Evolutionary conservation across 345 rosid species (phyloP), one percentile per base, ranked within the genome.

Genomic region (Brassica incana): DNA sequence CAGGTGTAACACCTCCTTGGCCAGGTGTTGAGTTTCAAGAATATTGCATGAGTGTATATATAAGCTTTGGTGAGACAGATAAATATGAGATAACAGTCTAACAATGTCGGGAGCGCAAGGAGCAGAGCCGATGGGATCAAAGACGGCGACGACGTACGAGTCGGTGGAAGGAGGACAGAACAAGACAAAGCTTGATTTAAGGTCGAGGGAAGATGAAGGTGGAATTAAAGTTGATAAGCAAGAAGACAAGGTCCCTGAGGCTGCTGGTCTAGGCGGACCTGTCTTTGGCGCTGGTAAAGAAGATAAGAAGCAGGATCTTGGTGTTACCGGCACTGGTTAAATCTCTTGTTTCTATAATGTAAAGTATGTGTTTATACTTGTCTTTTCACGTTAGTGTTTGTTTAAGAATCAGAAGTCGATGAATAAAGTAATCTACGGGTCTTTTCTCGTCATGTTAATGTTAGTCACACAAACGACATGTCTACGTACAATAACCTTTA

Each of bases 21-120:
- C 20, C 70, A 79, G n/a, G 78, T 80, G 83, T 74, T 36, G 43
- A 29, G n/a, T 66, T 67, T 23, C 5, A 35, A 79, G 70, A 32
- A 10, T 59, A 48, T 15, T 0, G 58, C 58, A 25, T 7, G 27
- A 59, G 25, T 0, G 5, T 69, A 69, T 74, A 74, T 25, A 74
- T 4, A 23, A 10, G 15, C 27, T 68, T 62, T 74, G 18, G 45
- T 65, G 61, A 36, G 71, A 29, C 14, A 33, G 36, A 33, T 33
- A 33, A 20, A 50, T 48, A 5, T 5, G 6, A 14, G 30, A 4
- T 0, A 32, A 38, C 2, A 5, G 65, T 33, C 4, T 43, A 30
- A 61, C 8, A 27, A 89, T 88, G 91, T 90, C 90, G 12, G 93
- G 89, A 67, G 89, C 87, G 27, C 93, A 89, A 75, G 91, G 91